phyloP scores from a whole-genome alignment of 495 filamentous ascomycete species.

The Xylaria venustula region DNA sequence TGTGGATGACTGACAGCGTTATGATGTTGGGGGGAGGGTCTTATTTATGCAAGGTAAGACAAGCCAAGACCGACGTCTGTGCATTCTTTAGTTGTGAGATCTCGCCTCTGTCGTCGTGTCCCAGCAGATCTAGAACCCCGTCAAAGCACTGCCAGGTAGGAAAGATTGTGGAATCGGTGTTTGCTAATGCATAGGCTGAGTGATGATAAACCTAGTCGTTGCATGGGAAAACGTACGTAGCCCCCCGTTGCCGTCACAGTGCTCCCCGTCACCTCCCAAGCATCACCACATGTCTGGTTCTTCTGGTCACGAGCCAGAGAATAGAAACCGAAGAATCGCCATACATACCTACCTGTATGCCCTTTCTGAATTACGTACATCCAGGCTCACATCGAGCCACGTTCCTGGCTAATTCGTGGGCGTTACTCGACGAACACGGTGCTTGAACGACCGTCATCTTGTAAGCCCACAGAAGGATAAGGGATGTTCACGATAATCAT shows the following conservation, averaged over 20 bases:
- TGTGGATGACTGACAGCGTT: not conserved
- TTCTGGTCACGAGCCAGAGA: not conserved
- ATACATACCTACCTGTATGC: not conserved
- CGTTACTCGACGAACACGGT: slow-evolving; percentile 11
- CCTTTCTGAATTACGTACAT: slow-evolving; percentile 12
- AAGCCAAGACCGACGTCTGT: slow-evolving; percentile 10
- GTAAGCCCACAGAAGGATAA: not conserved
- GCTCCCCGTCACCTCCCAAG: not conserved
- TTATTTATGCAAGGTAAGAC: slow-evolving; percentile 1
- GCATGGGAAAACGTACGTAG: not conserved
- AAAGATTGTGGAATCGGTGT: not conserved
- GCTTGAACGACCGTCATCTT: not conserved
- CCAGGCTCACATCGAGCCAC: slow-evolving; percentile 6
- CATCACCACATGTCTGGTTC: not conserved
- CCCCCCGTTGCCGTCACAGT: not conserved
- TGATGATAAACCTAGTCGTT: not conserved
- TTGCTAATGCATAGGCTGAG: slow-evolving; percentile 10
- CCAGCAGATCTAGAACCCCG: slow-evolving; percentile 8
- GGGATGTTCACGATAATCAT: not conserved
- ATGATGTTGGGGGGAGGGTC: slow-evolving; percentile 5
- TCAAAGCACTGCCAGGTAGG: not conserved
- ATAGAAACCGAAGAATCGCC: not conserved
- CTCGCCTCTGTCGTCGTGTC: not conserved
- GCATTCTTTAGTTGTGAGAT: not conserved
- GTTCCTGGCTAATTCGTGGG: slow-evolving; percentile 7